Evolutionary conservation across 495 filamentous ascomycete species (phyloP), one percentile per base, ranked within the genome.

Genomic region (Arthonia radiata): DNA sequence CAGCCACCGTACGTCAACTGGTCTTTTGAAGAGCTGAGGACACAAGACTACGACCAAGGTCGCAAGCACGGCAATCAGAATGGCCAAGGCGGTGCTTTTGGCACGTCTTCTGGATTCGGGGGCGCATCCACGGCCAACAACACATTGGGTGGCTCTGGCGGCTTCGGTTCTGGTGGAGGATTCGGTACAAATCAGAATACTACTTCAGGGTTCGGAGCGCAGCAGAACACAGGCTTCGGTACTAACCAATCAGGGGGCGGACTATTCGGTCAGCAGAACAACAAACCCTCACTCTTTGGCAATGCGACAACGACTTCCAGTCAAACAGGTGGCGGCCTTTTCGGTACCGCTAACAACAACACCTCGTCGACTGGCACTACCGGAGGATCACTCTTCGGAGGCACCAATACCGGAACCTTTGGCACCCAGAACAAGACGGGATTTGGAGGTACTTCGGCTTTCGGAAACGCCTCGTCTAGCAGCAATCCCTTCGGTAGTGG

Each of bases 1-100:
- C 71, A 74, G 59, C 68, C 67, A 25, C 65, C 78, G 0, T 94
- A 92, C 50, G 65, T 63, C 43, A 81, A 80, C 34, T 92, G 65
- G 48, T 92, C 79, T 3, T 65, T 76, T 18, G 86, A 97, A 44
- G 86, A 97, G 47, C 49, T 97, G 24, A 65, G 86, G 40, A 46
- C 90, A 30, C 77, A 63, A 18, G 86, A 97, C 50, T 97, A 94
- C 48, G 63, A 67, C 29, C 69, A 77, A 53, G 86, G 86, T 14
- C 64, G 86, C 31, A 66, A 70, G 18, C 74, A 56, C 36, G 86
- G 80, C 5, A 83, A 78, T 37, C 57, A 61, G 13, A 76, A 74
- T 30, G 78, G 77, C 26, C 71, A 77, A 41, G 61, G 71, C 23
- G 79, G 78, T 17, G 76, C 71, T 3, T 97, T 97, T 41, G 86